Evolutionary conservation across 164 flowering plant genomes (phyloP).

Genomic region (Nelumbo lutea): DNA sequence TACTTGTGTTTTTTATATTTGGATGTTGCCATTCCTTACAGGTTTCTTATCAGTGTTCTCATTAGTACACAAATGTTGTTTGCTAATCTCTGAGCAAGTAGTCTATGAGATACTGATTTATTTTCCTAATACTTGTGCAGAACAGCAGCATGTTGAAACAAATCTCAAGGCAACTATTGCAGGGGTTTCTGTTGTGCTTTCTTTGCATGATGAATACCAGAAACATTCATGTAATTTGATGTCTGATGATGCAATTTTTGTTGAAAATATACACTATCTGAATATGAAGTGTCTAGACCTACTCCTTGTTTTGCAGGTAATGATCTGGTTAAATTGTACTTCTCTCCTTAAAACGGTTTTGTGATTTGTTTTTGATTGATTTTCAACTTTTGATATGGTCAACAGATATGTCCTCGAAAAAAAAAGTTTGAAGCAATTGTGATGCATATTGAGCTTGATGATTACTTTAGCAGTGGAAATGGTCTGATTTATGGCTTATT

Average conservation of each 20-base stretch:
- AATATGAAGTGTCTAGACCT: conserved; percentile 45
- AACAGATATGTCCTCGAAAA: conserved; percentile 68
- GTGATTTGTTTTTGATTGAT: conserved; percentile 12
- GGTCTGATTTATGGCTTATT: conserved; percentile 11
- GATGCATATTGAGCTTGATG: conserved; percentile 53
- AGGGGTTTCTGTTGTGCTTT: conserved; percentile 54
- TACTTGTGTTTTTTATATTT: too few species aligned
- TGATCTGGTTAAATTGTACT: not conserved
- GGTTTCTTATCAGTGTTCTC: too few species aligned
- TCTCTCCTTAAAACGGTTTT: not conserved
- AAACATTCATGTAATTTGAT: conserved; percentile 16
- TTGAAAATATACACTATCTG: conserved; percentile 37
- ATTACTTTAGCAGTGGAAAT: conserved; percentile 31
- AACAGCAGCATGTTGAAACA: conserved; percentile 68
- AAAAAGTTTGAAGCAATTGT: conserved; percentile 58
- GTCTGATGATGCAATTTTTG: conserved; percentile 18
- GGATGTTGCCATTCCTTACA: too few species aligned
- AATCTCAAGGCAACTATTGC: conserved; percentile 58
- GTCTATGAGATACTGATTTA: not conserved
- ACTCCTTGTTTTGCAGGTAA: conserved; percentile 63
- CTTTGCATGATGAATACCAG: conserved; percentile 55
- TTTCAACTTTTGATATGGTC: conserved; percentile 35
- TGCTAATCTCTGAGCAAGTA: too few species aligned
- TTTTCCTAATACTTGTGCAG: conserved; percentile 38
- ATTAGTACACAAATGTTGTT: too few species aligned